A percentile compares a stretch with the other conserved stretches of the same genome.
These are phyloP conservation scores for Xylaria cubensis DNA, from an alignment of 495 filamentous ascomycete genomes.

Conservation along the genomic window DNA sequence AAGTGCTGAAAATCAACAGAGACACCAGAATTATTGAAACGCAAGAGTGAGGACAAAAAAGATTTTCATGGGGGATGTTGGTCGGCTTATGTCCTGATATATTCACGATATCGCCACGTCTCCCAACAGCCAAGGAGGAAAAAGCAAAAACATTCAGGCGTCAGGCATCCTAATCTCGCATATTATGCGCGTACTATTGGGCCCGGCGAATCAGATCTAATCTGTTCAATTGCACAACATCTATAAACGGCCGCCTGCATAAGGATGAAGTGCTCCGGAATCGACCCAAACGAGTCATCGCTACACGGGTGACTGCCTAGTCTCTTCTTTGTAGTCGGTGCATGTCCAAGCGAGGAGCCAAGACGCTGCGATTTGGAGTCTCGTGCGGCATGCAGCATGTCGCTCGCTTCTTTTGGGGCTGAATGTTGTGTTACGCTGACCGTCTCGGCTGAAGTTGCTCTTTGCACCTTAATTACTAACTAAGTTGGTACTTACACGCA, in stretches of 20 bases:
- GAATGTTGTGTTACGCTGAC: background rate
- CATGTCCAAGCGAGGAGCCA: background rate
- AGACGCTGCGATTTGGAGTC: background rate
- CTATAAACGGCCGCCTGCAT: background rate
- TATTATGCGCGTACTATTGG: background rate
- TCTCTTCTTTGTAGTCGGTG: background rate
- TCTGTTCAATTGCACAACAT: background rate
- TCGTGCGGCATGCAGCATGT: background rate
- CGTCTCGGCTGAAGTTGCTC: background rate
- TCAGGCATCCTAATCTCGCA: constrained; percentile 16
- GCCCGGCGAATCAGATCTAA: constrained; percentile 4
- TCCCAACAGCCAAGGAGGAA: background rate
- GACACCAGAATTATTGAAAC: background rate
- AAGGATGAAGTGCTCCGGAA: background rate
- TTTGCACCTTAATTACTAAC: background rate
- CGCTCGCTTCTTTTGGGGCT: constrained; percentile 1
- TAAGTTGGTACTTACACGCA: background rate
- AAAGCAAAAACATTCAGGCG: constrained; percentile 9
- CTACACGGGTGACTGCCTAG: background rate
- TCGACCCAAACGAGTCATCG: background rate
- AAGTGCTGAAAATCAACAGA: background rate
- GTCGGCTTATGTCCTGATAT: background rate
- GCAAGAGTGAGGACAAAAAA: background rate
- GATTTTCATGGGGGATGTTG: background rate
- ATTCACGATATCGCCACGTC: background rate